Percentiles rank a stretch among this genome's conserved stretches.
phyloP scores from a whole-genome alignment of 352 stramenopile species.

The Globisporangium apiculatum region DNA sequence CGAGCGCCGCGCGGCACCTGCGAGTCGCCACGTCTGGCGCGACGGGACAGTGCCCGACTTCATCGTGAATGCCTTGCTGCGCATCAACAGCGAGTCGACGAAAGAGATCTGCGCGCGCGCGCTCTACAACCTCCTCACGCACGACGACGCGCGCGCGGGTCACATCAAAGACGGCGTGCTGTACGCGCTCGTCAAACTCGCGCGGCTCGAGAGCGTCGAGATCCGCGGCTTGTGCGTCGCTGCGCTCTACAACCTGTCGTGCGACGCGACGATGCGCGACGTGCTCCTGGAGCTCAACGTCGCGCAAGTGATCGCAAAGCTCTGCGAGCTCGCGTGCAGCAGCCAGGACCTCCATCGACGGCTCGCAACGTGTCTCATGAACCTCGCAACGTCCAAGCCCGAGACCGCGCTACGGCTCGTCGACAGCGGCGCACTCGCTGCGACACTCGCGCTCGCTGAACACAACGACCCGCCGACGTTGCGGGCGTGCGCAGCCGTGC shows the following conservation, averaged over 20 bases:
- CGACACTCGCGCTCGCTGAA: slow-evolving; percentile 61
- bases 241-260: slow-evolving; percentile 82
- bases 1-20: slow-evolving; percentile 18
- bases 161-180: slow-evolving; percentile 85
- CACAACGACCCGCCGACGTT: slow-evolving; percentile 65
- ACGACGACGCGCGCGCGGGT: slow-evolving; percentile 66
- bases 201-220: slow-evolving; percentile 70
- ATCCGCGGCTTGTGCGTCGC: slow-evolving; percentile 76
- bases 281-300: slow-evolving; percentile 83
- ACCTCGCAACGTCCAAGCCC: slow-evolving; percentile 47
- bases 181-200: slow-evolving; percentile 85
- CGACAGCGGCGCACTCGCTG: slow-evolving; percentile 54
- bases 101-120: slow-evolving; percentile 84
- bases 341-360: slow-evolving; percentile 71
- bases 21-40: slow-evolving; percentile 72
- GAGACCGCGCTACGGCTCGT: slow-evolving; percentile 54
- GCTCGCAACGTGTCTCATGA: slow-evolving; percentile 69
- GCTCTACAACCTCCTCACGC: slow-evolving; percentile 83
- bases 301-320: slow-evolving; percentile 76
- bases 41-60: slow-evolving; percentile 85
- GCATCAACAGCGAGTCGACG: slow-evolving; percentile 85
- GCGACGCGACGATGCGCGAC: slow-evolving; percentile 59
- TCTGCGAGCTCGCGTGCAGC: slow-evolving; percentile 82
- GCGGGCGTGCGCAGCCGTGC: slow-evolving; percentile 59
- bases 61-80: slow-evolving; percentile 84